A percentile compares a stretch with the other conserved stretches of the same genome.
phyloP scores from a whole-genome alignment of 2,329 filamentous ascomycete species.

The Trichoderma oligosporum region DNA sequence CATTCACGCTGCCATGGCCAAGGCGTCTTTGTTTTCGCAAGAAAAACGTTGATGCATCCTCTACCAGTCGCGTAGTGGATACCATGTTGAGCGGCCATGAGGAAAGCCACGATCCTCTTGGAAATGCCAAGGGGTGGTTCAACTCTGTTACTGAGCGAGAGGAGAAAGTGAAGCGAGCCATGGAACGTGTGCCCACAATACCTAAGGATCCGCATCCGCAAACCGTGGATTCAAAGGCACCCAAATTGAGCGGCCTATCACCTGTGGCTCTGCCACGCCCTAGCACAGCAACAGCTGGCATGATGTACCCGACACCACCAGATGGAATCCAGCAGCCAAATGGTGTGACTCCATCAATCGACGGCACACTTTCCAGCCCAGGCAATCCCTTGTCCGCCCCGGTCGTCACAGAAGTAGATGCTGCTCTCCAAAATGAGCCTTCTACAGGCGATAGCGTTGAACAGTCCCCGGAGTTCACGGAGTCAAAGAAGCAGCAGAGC shows the following conservation, averaged over 20 bases:
- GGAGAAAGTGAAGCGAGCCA: slow-evolving; percentile 47
- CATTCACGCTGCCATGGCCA: slow-evolving; percentile 51
- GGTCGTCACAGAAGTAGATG: slow-evolving; percentile 33
- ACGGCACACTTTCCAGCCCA: slow-evolving; percentile 54
- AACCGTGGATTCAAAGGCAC: slow-evolving; percentile 41
- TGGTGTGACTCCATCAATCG: slow-evolving; percentile 54
- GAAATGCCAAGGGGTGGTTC: slow-evolving; percentile 49
- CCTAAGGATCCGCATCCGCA: slow-evolving; percentile 43
- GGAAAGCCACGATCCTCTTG: slow-evolving; percentile 48
- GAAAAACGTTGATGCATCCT: slow-evolving; percentile 40
- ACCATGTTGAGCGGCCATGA: slow-evolving; percentile 36
- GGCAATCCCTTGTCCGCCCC: slow-evolving; percentile 39
- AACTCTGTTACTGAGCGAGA: slow-evolving; percentile 43
- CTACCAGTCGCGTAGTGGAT: slow-evolving; percentile 40
- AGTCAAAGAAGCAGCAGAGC: slow-evolving; percentile 44
- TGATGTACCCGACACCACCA: slow-evolving; percentile 69
- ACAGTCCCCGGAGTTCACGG: slow-evolving; percentile 34
- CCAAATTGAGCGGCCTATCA: slow-evolving; percentile 48
- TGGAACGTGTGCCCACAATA: slow-evolving; percentile 44
- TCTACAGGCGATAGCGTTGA: slow-evolving; percentile 26
- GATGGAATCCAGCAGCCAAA: slow-evolving; percentile 56
- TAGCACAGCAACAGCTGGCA: slow-evolving; percentile 45
- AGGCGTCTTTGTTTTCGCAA: slow-evolving; percentile 52
- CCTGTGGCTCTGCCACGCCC: slow-evolving; percentile 49
- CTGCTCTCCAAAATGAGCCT: slow-evolving; percentile 23